Evolutionary conservation across 164 flowering plant species (phyloP).

Genomic region (Echeveria elegans): DNA sequence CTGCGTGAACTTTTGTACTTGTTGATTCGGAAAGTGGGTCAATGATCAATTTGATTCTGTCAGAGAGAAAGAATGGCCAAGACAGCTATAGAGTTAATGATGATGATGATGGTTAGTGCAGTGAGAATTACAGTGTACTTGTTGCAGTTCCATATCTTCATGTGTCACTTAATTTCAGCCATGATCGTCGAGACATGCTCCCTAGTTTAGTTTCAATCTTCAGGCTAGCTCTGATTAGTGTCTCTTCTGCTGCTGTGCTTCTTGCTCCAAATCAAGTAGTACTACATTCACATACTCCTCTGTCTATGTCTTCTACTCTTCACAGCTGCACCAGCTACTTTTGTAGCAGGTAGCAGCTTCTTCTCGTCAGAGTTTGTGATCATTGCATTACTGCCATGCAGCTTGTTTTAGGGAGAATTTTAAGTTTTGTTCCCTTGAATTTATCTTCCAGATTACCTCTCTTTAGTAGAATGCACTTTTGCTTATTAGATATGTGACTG

Average conservation of each 20-base stretch:
- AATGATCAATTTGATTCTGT: neutral
- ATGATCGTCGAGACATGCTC: constrained; percentile 8
- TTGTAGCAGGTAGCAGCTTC: constrained; percentile 6
- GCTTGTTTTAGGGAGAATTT: neutral
- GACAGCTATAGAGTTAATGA: neutral
- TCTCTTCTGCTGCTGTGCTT: neutral
- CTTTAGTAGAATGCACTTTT: too few species aligned
- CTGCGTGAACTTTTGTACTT: too few species aligned
- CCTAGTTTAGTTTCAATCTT: neutral
- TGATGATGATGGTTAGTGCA: neutral
- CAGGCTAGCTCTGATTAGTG: too few species aligned
- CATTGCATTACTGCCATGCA: constrained; percentile 4
- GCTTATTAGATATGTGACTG: too few species aligned
- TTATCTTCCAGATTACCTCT: too few species aligned
- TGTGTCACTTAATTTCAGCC: constrained; percentile 6
- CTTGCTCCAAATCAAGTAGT: neutral
- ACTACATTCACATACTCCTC: constrained; percentile 3
- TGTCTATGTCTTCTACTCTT: neutral
- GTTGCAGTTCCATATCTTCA: neutral
- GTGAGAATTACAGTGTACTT: neutral
- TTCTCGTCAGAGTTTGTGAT: constrained; percentile 5
- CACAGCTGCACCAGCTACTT: constrained; percentile 1
- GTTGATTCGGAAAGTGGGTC: neutral
- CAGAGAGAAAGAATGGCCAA: neutral
- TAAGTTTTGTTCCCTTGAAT: neutral